A percentile compares a stretch with the other conserved stretches of the same genome.
Evolutionary conservation across 306 rosid genomes (phyloP).

Genomic region (Ceratonia siliqua): DNA sequence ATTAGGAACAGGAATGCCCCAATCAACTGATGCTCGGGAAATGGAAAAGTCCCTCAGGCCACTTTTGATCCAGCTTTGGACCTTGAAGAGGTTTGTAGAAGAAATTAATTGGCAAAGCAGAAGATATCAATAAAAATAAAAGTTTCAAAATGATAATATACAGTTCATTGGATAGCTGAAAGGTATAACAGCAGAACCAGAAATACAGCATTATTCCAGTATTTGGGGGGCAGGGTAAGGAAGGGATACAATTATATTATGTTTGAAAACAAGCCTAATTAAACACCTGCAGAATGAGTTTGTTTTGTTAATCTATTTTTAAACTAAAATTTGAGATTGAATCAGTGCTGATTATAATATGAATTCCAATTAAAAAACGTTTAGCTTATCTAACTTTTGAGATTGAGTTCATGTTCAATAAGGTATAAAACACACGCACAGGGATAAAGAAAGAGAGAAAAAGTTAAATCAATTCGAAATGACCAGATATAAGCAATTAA

Average conservation of each 20-base stretch:
- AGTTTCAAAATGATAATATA: conserved; percentile 14
- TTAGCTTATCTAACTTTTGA: background rate
- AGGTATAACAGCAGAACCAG: background rate
- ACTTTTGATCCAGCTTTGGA: conserved; percentile 90
- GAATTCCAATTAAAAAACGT: conserved; percentile 18
- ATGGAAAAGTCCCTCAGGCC: conserved; percentile 93
- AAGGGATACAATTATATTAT: background rate
- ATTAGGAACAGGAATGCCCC: conserved; percentile 96
- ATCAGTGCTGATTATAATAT: background rate
- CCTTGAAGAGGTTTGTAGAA: conserved; percentile 54
- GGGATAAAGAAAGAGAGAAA: background rate
- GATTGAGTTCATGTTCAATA: conserved; percentile 16
- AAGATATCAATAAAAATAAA: background rate
- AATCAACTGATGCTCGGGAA: conserved; percentile 93
- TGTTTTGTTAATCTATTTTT: no score
- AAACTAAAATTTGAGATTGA: background rate
- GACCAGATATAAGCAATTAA: background rate
- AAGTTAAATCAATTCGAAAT: background rate
- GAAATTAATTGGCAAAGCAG: conserved; percentile 26
- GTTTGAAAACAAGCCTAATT: conserved; percentile 4
- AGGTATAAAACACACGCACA: background rate
- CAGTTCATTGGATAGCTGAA: conserved; percentile 1
- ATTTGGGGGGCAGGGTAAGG: background rate
- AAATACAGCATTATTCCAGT: conserved; percentile 9
- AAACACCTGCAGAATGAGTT: background rate